These are phyloP conservation scores for Arachis monticola DNA, from an alignment of 331 rosid species.

Conservation along the genomic window DNA sequence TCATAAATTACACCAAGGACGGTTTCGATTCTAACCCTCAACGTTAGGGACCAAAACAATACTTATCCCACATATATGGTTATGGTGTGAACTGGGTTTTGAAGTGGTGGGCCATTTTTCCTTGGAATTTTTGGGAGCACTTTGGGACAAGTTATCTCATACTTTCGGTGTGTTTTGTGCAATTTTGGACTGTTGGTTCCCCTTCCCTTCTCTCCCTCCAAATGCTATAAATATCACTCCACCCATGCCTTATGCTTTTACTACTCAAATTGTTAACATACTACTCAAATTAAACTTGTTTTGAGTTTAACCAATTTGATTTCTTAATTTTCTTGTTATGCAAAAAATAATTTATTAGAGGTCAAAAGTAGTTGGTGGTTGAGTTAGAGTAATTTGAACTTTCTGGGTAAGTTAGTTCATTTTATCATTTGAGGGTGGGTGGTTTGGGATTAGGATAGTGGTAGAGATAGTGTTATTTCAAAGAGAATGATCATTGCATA, in stretches of 20 bases:
- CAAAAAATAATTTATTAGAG: not conserved
- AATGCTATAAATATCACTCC: slow-evolving; percentile 49
- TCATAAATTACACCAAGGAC: too few relatives aligned
- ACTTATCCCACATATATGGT: too few relatives aligned
- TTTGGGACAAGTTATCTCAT: slow-evolving; percentile 68
- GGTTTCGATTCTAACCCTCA: too few relatives aligned
- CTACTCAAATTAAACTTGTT: too few relatives aligned
- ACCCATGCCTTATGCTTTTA: slow-evolving; percentile 49
- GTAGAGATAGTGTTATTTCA: slow-evolving; percentile 31
- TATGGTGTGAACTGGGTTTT: slow-evolving; percentile 60
- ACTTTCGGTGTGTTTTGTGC: slow-evolving; percentile 74
- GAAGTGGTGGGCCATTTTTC: slow-evolving; percentile 59
- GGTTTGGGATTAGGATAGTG: slow-evolving; percentile 43
- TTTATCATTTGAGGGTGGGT: slow-evolving; percentile 14
- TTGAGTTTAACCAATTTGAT: not conserved
- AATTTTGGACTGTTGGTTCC: slow-evolving; percentile 57
- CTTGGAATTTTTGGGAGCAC: slow-evolving; percentile 64
- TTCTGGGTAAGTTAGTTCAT: slow-evolving; percentile 37
- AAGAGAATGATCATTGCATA: slow-evolving; percentile 75
- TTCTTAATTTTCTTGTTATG: not conserved
- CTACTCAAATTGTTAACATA: slow-evolving; percentile 24
- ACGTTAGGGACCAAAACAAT: too few relatives aligned
- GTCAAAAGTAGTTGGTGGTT: slow-evolving; percentile 19
- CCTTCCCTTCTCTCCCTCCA: slow-evolving; percentile 9
- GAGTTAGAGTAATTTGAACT: slow-evolving; percentile 34